Percentiles rank a stretch among this genome's conserved stretches.
phyloP scores from a whole-genome alignment of 164 flowering plant species.

The Aristolochia californica region DNA sequence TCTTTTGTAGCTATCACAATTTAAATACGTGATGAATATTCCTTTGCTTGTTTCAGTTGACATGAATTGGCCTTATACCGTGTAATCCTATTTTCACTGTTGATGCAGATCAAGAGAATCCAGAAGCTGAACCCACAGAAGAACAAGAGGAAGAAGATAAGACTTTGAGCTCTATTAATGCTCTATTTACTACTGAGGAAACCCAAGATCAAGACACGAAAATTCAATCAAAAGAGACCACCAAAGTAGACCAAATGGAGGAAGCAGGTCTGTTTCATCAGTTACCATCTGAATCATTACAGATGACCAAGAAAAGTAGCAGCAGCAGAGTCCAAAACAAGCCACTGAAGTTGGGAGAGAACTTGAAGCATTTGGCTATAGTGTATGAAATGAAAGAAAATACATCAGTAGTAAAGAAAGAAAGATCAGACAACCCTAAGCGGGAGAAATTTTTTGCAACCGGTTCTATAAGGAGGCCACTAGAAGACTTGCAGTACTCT shows the following conservation, averaged over 20 bases:
- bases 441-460: slow-evolving; percentile 1
- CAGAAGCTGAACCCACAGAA: background rate
- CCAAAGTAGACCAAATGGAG: background rate
- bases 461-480: background rate
- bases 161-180: background rate
- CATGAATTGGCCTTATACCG: background rate
- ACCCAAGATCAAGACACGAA: background rate
- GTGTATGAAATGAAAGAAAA: slow-evolving; percentile 6
- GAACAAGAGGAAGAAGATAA: background rate
- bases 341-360: slow-evolving; percentile 1
- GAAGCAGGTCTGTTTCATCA: background rate
- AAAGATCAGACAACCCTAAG: background rate
- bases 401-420: background rate
- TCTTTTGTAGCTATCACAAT: background rate
- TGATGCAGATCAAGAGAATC: too few species aligned
- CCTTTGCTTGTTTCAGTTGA: background rate
- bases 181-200: background rate
- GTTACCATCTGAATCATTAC: background rate
- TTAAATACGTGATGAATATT: background rate
- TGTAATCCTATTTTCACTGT: background rate
- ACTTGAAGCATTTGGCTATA: background rate
- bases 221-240: background rate
- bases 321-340: background rate
- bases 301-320: background rate
- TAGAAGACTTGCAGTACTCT: slow-evolving; percentile 3